Evolutionary conservation across 495 filamentous ascomycete species (phyloP).

Genomic region (Penicillium salamii): DNA sequence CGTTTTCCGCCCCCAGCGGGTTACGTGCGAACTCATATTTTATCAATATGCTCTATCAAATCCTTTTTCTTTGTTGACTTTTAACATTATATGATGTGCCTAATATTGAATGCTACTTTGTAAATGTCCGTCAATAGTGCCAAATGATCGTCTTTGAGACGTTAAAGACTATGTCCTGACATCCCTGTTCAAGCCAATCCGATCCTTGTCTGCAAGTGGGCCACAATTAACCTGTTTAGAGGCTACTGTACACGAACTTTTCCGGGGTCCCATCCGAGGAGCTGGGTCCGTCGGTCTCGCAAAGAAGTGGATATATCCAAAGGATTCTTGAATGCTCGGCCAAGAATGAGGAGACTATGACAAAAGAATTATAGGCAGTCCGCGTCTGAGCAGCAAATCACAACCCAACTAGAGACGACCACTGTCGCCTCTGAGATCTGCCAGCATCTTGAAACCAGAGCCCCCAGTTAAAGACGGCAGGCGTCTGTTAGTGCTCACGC

Average conservation of each 20-base stretch:
- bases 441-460: background rate
- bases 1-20: background rate
- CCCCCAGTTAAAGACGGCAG: background rate
- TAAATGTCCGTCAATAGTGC: background rate
- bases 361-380: background rate
- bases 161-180: background rate
- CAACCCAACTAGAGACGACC: background rate
- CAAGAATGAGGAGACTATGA: background rate
- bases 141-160: conserved; percentile 11
- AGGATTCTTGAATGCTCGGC: background rate
- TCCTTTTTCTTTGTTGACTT: background rate
- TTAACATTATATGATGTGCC: background rate
- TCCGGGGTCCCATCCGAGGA: background rate
- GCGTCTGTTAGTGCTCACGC: background rate
- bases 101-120: background rate
- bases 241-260: background rate
- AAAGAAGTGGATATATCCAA: conserved; percentile 2
- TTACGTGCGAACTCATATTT: background rate
- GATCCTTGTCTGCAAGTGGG: background rate
- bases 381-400: conserved; percentile 5
- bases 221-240: background rate
- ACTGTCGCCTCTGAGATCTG: background rate
- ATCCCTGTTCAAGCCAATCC: conserved; percentile 5
- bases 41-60: background rate
- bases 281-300: background rate